Percentiles rank a stretch among this genome's conserved stretches.
These are phyloP conservation scores for Macadamia tetraphylla DNA, from an alignment of 164 flowering plant genomes.

Conservation along the genomic window DNA sequence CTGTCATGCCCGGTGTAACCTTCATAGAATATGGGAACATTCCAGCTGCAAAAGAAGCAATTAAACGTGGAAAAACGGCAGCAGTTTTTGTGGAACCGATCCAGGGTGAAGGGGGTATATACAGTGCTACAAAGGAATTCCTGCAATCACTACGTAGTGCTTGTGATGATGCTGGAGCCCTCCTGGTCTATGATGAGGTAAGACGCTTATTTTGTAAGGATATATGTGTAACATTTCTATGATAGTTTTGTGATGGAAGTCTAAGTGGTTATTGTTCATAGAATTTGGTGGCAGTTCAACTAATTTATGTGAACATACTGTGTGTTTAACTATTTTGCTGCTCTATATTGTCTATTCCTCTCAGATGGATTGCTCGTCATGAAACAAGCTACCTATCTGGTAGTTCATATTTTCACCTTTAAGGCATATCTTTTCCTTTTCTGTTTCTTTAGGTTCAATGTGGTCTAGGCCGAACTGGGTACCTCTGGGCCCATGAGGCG, in stretches of 20 bases:
- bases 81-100: constrained; percentile 96
- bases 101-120: constrained; percentile 97
- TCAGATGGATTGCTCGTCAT: too few species aligned
- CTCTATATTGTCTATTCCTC: too few species aligned
- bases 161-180: constrained; percentile 80
- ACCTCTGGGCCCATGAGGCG: constrained; percentile 83
- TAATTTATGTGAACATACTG: too few species aligned
- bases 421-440: too few species aligned
- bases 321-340: too few species aligned
- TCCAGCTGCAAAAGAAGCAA: constrained; percentile 46
- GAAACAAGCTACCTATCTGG: too few species aligned
- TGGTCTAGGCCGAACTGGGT: constrained; percentile 78
- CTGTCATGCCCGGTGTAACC: constrained; percentile 94
- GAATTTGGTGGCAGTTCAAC: too few species aligned
- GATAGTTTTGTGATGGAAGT: too few species aligned
- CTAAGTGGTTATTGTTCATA: too few species aligned
- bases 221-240: too few species aligned
- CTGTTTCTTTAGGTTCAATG: constrained; percentile 64
- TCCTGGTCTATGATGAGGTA: constrained; percentile 93
- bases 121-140: constrained; percentile 75
- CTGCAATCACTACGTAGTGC: constrained; percentile 57
- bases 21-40: constrained; percentile 79
- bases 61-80: constrained; percentile 59
- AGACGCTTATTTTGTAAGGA: constrained; percentile 1
- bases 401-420: too few species aligned